These are phyloP conservation scores for Paraurostyla sp. DNA, from an alignment of 73 alveolate genomes.

Conservation along the genomic window DNA sequence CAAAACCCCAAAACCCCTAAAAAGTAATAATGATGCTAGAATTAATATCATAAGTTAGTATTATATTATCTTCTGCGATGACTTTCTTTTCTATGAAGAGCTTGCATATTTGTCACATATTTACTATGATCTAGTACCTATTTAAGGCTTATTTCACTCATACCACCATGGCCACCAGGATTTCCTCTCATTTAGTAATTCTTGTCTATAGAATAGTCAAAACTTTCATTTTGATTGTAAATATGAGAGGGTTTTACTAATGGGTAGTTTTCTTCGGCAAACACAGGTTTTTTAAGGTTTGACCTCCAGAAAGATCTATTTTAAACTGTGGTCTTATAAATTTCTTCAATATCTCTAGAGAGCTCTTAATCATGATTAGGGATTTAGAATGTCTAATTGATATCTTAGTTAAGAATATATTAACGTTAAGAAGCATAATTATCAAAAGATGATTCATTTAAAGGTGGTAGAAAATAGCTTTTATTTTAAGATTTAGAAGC, in stretches of 20 bases:
- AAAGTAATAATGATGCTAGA: too few relatives aligned
- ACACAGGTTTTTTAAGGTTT: slow-evolving; percentile 5
- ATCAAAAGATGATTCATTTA: slow-evolving; percentile 23
- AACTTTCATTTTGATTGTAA: neutral
- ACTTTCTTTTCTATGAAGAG: too few relatives aligned
- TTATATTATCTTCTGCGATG: too few relatives aligned
- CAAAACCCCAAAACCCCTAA: too few relatives aligned
- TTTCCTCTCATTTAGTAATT: too few relatives aligned
- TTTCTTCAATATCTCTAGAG: slow-evolving; percentile 26
- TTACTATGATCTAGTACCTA: slow-evolving; percentile 9
- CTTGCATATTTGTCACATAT: too few relatives aligned
- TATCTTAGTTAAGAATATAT: neutral
- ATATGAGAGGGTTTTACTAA: neutral
- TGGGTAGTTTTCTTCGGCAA: slow-evolving; percentile 45
- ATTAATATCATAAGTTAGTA: too few relatives aligned
- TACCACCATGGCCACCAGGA: too few relatives aligned
- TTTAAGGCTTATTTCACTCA: neutral
- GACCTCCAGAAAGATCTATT: neutral
- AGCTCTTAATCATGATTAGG: neutral
- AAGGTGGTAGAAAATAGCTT: slow-evolving; percentile 18
- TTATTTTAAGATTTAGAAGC: slow-evolving; percentile 2
- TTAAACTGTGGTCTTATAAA: neutral
- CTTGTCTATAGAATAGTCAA: neutral
- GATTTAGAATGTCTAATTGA: neutral
- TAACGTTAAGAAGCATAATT: neutral